Conservation (phyloP, 441 rosid species). For the Lepidium campestre region DNA sequence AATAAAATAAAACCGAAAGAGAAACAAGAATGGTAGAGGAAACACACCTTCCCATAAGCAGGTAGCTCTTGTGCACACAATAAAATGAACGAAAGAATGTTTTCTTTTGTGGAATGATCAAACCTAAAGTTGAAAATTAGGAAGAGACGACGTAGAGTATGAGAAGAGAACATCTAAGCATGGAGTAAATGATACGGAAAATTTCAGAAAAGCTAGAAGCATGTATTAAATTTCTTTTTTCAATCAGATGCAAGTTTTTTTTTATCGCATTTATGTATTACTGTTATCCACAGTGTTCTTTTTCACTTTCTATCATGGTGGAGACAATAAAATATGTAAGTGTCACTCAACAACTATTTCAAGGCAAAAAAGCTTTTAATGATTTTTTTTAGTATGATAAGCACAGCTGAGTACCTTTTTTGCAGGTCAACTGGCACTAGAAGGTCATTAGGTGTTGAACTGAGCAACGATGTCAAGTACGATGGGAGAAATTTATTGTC, state of each 20-base stretch:
- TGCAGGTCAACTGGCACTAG: slow-evolving; percentile 67
- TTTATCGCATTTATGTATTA: neutral
- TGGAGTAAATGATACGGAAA: no score
- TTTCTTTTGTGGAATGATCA: slow-evolving; percentile 64
- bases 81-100: slow-evolving; percentile 57
- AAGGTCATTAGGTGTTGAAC: slow-evolving; percentile 53
- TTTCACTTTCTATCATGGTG: neutral
- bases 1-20: slow-evolving; percentile 1
- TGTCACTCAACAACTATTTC: neutral
- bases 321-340: neutral
- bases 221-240: neutral
- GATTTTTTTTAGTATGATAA: neutral
- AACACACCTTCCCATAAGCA: slow-evolving; percentile 71
- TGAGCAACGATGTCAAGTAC: slow-evolving; percentile 68
- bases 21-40: slow-evolving; percentile 4
- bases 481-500: slow-evolving; percentile 77
- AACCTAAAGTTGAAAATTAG: slow-evolving; percentile 53
- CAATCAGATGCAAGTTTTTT: neutral
- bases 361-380: neutral
- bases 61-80: slow-evolving; percentile 53
- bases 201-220: neutral
- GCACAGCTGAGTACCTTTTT: slow-evolving; percentile 48
- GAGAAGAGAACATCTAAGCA: neutral
- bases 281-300: neutral
- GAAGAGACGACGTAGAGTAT: neutral